Evolutionary conservation across 2,329 filamentous ascomycete genomes (phyloP), one percentile per base, ranked within the genome.

Genomic region (Cyphellophora attinorum): DNA sequence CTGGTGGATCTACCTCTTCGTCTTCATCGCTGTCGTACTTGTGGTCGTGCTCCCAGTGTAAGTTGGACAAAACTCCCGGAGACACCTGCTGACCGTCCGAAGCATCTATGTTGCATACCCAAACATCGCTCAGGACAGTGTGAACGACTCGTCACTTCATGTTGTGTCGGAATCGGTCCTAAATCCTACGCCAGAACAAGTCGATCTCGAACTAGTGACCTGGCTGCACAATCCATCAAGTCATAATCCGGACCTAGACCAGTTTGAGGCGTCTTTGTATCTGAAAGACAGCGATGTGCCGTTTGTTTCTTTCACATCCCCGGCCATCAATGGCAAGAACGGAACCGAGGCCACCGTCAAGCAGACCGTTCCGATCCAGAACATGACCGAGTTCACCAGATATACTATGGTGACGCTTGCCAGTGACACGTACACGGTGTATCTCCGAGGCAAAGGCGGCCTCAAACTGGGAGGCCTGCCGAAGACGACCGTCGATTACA

Each of bases 81-180:
- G 16, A 8, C 19, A 12, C 19, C 11, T 27, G 4, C 25, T 16
- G 14, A 13, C 11, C n/a, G 27, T 17, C 44, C 29, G 19, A 31
- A 72, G 70, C 25, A 61, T 76, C 30, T 78, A 67, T 47, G 73
- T 77, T 33, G 73, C 54, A 3, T 72, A 76, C 47, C 74, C 73
- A 12, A 64, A 67, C 19, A 72, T 72, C 38, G 72, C 72, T 19
- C 74, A 76, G 46, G 39, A 53, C 27, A 64, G 66, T 33, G 64
- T 78, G 46, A 64, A 73, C 46, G 54, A 62, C 19, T 67, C 73
- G 2, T 63, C 57, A 3, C 54, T 78, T 16, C 55, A 62, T 18
- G 60, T 76, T 40, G 65, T 58, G 1, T 53, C 57, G n/a, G 61
- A 75, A 50, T 47, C 62, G 25, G 67, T 76, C 41, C 62, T 59